Evolutionary conservation across 2,329 filamentous ascomycete species (phyloP).

Genomic region (Aspergillus hortae): DNA sequence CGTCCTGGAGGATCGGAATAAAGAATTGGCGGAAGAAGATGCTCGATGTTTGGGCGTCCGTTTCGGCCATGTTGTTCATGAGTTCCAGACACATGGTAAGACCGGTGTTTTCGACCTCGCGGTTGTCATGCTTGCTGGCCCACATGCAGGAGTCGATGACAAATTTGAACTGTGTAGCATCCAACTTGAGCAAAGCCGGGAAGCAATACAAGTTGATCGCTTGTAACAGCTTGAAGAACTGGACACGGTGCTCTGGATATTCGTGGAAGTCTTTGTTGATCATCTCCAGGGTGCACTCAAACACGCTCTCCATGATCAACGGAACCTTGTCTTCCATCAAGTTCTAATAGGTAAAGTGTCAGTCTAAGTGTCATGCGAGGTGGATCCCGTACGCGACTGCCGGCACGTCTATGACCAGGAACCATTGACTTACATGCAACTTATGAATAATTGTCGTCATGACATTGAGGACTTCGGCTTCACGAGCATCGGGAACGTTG

Average conservation of each 20-base stretch:
- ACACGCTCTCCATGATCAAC: constrained; percentile 96
- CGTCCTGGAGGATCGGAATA: constrained; percentile 89
- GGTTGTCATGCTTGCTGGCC: constrained; percentile 99
- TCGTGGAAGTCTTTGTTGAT: constrained; percentile 99
- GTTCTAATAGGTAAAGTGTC: constrained; percentile 49
- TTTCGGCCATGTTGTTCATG: constrained; percentile 95
- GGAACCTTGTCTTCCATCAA: constrained; percentile 99
- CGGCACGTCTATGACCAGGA: not conserved
- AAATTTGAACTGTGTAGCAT: constrained; percentile 97
- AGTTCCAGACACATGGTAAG: constrained; percentile 98
- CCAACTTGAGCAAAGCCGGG: constrained; percentile 86
- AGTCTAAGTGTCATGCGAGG: not conserved
- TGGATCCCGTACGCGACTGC: too few relatives aligned
- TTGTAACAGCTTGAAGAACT: constrained; percentile 95
- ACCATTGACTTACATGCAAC: constrained; percentile 71
- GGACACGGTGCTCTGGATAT: constrained; percentile 97
- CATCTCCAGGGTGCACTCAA: constrained; percentile 98
- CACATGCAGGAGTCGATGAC: constrained; percentile 99
- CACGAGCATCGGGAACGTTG: constrained; percentile 91
- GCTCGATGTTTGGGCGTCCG: constrained; percentile 79
- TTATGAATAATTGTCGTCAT: constrained; percentile 98
- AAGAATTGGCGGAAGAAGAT: constrained; percentile 99
- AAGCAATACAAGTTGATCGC: constrained; percentile 98
- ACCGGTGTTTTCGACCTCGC: constrained; percentile 92
- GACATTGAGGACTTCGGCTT: constrained; percentile 93